phyloP scores from a whole-genome alignment of 208 protist genomes.

The Trypanosoma lewisi region DNA sequence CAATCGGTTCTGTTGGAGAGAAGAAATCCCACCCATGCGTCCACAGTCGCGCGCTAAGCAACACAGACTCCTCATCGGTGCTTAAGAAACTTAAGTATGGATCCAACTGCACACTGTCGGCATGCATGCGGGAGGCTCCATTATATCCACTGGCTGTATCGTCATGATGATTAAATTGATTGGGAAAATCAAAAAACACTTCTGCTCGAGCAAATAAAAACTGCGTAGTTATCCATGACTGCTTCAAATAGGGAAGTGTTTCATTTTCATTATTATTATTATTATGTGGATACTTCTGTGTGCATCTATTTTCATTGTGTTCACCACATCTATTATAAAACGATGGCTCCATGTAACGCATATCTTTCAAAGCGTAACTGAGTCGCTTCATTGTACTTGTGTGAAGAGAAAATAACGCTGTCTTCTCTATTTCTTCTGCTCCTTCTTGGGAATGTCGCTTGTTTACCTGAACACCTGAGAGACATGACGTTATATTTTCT shows the following conservation, averaged over 20 bases:
- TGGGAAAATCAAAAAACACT: constrained; percentile 37
- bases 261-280: not conserved
- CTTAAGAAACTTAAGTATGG: constrained; percentile 37
- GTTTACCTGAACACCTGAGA: constrained; percentile 11
- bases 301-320: not conserved
- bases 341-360: constrained; percentile 18
- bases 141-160: constrained; percentile 3
- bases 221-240: constrained; percentile 33
- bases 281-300: not conserved
- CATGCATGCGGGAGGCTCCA: not conserved
- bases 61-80: constrained; percentile 28
- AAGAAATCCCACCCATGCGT: constrained; percentile 56
- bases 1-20: constrained; percentile 40
- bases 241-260: constrained; percentile 5
- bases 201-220: constrained; percentile 53
- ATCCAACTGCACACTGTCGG: constrained; percentile 27
- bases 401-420: not conserved
- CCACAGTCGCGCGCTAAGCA: constrained; percentile 44
- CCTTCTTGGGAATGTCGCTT: no score
- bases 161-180: not conserved
- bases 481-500: constrained; percentile 4
- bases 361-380: constrained; percentile 14
- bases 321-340: constrained; percentile 5
- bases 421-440: not conserved
- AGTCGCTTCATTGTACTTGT: not conserved